phyloP scores from a whole-genome alignment of 805 yeast genomes.

The Komagataella kurtzmanii region DNA sequence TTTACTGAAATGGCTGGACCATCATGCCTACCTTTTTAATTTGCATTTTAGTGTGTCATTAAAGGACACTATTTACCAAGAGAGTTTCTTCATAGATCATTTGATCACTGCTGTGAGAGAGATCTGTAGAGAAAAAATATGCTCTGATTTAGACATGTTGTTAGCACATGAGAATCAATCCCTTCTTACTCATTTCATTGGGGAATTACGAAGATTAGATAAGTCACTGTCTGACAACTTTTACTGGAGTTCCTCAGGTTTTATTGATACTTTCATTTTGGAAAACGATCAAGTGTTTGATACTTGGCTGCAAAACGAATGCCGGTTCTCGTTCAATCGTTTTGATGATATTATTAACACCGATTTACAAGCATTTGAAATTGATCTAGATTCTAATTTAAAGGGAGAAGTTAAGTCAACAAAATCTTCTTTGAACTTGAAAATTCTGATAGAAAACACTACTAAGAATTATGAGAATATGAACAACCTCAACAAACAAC shows the following conservation, averaged over 20 bases:
- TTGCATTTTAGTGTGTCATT: conserved; percentile 17
- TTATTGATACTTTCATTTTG: conserved; percentile 16
- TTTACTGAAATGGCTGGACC: conserved; percentile 25
- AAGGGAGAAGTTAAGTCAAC: conserved; percentile 41
- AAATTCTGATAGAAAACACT: conserved; percentile 41
- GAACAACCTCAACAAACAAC: conserved; percentile 34
- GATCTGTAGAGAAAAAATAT: conserved; percentile 31
- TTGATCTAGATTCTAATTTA: conserved; percentile 42
- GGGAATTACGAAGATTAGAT: conserved; percentile 47
- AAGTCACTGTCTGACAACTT: conserved; percentile 28
- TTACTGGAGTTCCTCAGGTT: conserved; percentile 21
- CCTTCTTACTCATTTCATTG: conserved; percentile 38
- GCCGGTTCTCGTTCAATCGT: conserved; percentile 33
- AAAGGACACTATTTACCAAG: conserved; percentile 6
- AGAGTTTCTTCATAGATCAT: conserved; percentile 15
- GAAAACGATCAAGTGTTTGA: conserved; percentile 17
- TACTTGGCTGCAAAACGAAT: conserved; percentile 42
- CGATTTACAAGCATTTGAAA: conserved; percentile 31
- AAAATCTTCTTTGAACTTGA: conserved; percentile 42
- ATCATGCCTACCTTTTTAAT: conserved; percentile 15
- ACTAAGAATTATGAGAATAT: conserved; percentile 41
- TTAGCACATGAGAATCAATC: conserved; percentile 24
- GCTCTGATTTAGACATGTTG: conserved; percentile 11
- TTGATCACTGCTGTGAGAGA: conserved; percentile 33
- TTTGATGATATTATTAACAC: conserved; percentile 36